Evolutionary conservation across 2,329 filamentous ascomycete species (phyloP), one percentile per base, ranked within the genome.

Genomic region (Calonectria multiphialidica): DNA sequence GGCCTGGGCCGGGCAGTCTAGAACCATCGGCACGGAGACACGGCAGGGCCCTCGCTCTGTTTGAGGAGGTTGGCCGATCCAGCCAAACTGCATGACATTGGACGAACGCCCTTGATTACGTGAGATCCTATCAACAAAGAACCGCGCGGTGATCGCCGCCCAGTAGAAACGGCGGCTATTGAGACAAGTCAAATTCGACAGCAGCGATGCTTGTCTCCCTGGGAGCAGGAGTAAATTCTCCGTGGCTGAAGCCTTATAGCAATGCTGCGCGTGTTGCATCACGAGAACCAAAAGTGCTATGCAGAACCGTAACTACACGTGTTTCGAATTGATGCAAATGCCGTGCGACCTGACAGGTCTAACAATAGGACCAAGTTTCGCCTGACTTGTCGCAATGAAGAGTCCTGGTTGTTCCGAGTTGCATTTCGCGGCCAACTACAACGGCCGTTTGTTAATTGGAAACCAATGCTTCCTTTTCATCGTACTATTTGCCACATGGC

Each of bases 321-420:
- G 53, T 59, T 59, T 59, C 53, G 53, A 40, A 59, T 59, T 59
- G 53, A 59, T 59, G 21, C 25, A 21, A 59, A 59, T 59, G 33
- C 33, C 21, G 53, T 59, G 53, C 18, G 40, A 59, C 33, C 53
- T 59, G 33, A 59, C 35, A 59, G 53, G 35, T 42, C 7, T 25
- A 40, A 13, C 53, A 40, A 40, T 25, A 21, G 21, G 21, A 21
- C 23, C 3, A 16, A 59, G 33, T 13, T 37, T 25, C 21, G 8
- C 25, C 5, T 40, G 53, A 40, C 53, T 28, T 33, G 35, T 59
- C 33, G 37, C 33, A 59, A 37, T 18, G 5, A 15, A 40, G 21
- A 5, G 21, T 59, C n/a, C 21, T 23, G 25, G n/a, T 42, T 40
- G 16, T 23, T 25, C 23, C 21, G 23, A 40, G 21, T 16, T 16